These are phyloP conservation scores for Tilletia horrida DNA, from an alignment of 1,284 basidiomycete species.

Conservation along the genomic window DNA sequence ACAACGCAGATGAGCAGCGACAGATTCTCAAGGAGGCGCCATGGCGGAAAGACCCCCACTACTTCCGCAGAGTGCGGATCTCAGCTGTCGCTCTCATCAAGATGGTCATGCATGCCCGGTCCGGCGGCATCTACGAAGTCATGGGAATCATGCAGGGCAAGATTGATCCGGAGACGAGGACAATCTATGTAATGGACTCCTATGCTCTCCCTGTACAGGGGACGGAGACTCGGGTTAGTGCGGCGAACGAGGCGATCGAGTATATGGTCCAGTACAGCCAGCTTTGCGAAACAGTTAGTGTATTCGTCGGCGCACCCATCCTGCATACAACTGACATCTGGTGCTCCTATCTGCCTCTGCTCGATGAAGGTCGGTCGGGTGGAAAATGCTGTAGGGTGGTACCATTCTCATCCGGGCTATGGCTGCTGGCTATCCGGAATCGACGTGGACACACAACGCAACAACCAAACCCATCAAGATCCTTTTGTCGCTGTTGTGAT, in stretches of 20 bases:
- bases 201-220: conserved; percentile 96
- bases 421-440: conserved; percentile 97
- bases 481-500: conserved; percentile 97
- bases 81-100: conserved; percentile 93
- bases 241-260: conserved; percentile 90
- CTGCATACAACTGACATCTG: not conserved
- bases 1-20: conserved; percentile 70
- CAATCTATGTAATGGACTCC: conserved; percentile 78
- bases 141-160: conserved; percentile 99
- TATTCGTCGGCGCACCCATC: not conserved
- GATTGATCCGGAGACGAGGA: conserved; percentile 76
- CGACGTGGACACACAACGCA: conserved; percentile 91
- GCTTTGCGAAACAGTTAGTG: conserved; percentile 68
- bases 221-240: conserved; percentile 98
- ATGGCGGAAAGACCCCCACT: conserved; percentile 85
- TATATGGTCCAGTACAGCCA: conserved; percentile 95
- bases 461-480: conserved; percentile 89
- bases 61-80: conserved; percentile 91
- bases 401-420: conserved; percentile 95
- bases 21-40: conserved; percentile 70
- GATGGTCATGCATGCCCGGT: conserved; percentile 98
- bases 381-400: conserved; percentile 96
- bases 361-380: conserved; percentile 68
- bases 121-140: conserved; percentile 94
- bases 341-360: conserved; percentile 1